Evolutionary conservation across 148 eudicot genomes (phyloP), one percentile per base, ranked within the genome.

Genomic region (Cornus controversa): DNA sequence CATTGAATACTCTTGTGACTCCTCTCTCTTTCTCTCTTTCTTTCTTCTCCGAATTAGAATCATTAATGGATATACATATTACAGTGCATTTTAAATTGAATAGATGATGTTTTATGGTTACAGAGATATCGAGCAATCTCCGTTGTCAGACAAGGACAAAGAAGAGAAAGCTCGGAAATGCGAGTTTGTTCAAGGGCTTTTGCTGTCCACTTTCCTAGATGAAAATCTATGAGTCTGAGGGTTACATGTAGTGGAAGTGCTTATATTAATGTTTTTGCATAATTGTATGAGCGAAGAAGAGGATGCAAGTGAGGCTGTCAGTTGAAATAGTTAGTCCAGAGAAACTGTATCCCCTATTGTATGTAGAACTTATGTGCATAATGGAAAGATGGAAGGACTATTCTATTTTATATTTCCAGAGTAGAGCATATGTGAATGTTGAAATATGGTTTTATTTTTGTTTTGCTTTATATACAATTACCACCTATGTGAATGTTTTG

Each of bases 131-230:
- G 84, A 79, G 72, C 84, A 74, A 14, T 58, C 88, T 54, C 77
- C 72, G 47, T 82, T 93, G 15, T 93, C 99, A 0, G 90, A 82
- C 23, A 83, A 91, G 84, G 99, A 95, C 77, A 94, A 88, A 31
- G 90, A 87, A 82, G 94, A 96, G 87, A 90, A 83, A 88, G 80
- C 92, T 26, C 86, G 80, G 80, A 93, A 86, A 77, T 83, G 91
- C 25, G 85, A 82, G 74, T 96, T 93, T 71, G 94, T 93, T 2
- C 93, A 84, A 78, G 96, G 94, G 57, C 79, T 95, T 75, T 79
- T 90, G 45, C 78, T 93, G 50, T 93, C 97, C 7, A 81, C 97
- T 66, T 91, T 93, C 64, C 85, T 93, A 64, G 93, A 88, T 67
- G 97, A 86, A 54, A 70, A 66, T 64, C 81, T 88, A 71, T 87